Base-by-base conservation (phyloP, 2,329 filamentous ascomycete species). In the Sclerotinia spermophila region DNA sequence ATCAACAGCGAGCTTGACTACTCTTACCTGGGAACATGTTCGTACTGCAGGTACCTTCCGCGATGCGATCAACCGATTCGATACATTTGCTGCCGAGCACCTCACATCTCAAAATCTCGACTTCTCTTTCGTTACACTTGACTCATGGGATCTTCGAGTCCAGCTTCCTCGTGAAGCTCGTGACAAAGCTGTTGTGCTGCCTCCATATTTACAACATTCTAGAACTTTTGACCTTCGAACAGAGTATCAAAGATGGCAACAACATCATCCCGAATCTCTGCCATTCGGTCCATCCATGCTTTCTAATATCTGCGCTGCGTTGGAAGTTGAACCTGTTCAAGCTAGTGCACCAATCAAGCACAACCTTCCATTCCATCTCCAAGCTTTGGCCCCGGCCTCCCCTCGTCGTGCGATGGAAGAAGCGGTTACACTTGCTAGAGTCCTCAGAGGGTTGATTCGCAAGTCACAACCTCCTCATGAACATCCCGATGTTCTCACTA, bases 291-390 rank as follows among this genome's bases (percentile, higher is more conserved):
- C 96, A 65, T 97, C 93, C 71, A 96, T 96, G 81, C 87, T 99
- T 75, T 91, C 94, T 77, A 98, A 98, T 82, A 99, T 99, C 81
- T 99, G 96, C 84, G 96, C 96, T 74, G 96, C 96, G 69, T 90
- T 99, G 68, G 96, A 99, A 83, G 96, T 99, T 62, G 96, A 99
- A 82, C 94, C 96, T 70, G 94, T 99, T 51, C 94, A 98, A 83
- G 95, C 94, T 17, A 98, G 94, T 79, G 95, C 96, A 70, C 96
- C 96, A 59, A 98, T 99, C 83, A 99, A 98, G 83, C 96, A 98
- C 81, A 98, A 98, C 81, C 87, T 99, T 53, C 96, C 96, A 17
- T 99, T 99, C 84, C 96, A 99, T 81, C 86, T 99, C 73, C 96
- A 99, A 84, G 95, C 96, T 19, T 86, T 99, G 73, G 96, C 96